Conservation (phyloP, 164 flowering plant species). For the Macadamia tetraphylla region DNA sequence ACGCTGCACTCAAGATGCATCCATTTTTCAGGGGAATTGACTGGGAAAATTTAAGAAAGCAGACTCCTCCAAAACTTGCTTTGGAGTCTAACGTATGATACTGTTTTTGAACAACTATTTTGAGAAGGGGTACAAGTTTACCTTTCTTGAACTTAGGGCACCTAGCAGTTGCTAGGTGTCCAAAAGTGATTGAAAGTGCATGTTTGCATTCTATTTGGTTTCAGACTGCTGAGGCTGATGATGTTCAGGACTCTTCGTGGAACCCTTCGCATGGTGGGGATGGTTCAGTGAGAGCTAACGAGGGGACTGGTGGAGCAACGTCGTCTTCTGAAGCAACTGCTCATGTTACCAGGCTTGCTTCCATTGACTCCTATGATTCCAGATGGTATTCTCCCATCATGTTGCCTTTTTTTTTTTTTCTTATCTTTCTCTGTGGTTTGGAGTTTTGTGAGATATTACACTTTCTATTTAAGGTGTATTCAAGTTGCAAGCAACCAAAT, state of each 20-base stretch:
- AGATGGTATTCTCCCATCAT: conserved; percentile 54
- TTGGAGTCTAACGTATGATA: conserved; percentile 42
- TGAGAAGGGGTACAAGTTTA: neutral
- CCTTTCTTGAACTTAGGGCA: neutral
- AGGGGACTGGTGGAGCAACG: conserved; percentile 46
- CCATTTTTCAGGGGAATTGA: conserved; percentile 83
- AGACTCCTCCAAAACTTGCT: conserved; percentile 69
- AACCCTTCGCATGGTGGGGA: conserved; percentile 77
- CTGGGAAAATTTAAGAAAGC: conserved; percentile 62
- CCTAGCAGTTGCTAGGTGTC: neutral
- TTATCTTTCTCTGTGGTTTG: no score
- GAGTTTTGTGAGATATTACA: no score
- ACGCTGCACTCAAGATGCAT: conserved; percentile 73
- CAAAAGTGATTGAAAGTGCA: conserved; percentile 1
- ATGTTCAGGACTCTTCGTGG: conserved; percentile 58
- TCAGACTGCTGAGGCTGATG: conserved; percentile 41
- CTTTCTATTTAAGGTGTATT: no score
- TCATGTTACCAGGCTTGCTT: conserved; percentile 77
- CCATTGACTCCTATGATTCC: conserved; percentile 97
- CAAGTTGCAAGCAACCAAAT: no score
- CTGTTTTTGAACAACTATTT: neutral
- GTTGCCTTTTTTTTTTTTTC: neutral
- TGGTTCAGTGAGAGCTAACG: conserved; percentile 34
- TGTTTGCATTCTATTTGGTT: conserved; percentile 11
- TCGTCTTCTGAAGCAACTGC: conserved; percentile 60